Evolutionary conservation across 2,329 filamentous ascomycete species (phyloP), one percentile per base, ranked within the genome.

Genomic region (Botrytis squamosa): DNA sequence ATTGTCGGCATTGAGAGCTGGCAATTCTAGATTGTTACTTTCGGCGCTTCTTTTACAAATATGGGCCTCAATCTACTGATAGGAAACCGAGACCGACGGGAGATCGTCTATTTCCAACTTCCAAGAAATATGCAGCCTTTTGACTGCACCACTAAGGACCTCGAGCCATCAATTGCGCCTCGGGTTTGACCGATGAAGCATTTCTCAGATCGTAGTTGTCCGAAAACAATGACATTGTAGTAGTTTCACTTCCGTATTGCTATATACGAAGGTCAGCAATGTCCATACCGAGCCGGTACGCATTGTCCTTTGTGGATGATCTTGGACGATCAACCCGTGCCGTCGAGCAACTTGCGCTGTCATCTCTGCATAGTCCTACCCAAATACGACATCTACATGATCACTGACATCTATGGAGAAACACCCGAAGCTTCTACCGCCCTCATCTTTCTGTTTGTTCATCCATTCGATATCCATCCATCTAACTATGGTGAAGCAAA

Each of bases 91-190:
- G 20, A 25, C 38, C 33, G n/a, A 33, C 57, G 42, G 69, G 69
- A 71, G 69, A 71, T 64, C 29, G 59, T 64, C 57, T 10, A 12
- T 46, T 55, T 67, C 49, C 44, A 29, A 52, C 65, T 52, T 68
- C 36, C 65, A 55, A 68, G 46, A 7, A 55, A 68, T 55, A 29
- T 42, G 65, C 65, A 55, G 25, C 38, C 36, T 66, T 55, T 22
- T 40, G 2, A 25, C 18, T 42, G 65, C 16, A 40, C 25, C 25
- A 49, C 65, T 29, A 42, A 68, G 49, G 57, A 49, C 3, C 33
- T 33, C 33, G 36, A 38, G 42, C 25, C 36, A 33, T 57, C 18
- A 68, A 57, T 57, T 12, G 25, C 10, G 22, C 38, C n/a, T 71
- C 25, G 42, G 57, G 18, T 33, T 25, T 46, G 29, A 18, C 57